Base-by-base conservation (phyloP, 768 basidiomycete species). In the Clitopilus hobsonii region DNA sequence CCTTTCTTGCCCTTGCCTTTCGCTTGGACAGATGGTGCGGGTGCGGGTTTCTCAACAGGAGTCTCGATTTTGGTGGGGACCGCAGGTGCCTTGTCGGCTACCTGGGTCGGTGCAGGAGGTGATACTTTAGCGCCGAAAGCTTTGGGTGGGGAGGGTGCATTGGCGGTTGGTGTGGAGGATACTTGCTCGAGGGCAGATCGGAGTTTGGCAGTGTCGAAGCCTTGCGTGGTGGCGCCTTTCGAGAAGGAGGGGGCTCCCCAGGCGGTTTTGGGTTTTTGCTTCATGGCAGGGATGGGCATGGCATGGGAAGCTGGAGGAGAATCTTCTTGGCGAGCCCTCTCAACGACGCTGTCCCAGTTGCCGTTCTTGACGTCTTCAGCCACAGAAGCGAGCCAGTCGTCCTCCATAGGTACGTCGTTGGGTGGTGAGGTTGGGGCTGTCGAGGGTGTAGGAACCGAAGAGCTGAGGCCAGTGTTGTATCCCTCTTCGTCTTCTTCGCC, bases 351-450 rank as follows among this genome's bases (percentile, higher is more conserved):
- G 20, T 58, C 56, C 54, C 55, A 56, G 38, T 60, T 56, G 23
- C 63, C 61, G 20, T 58, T 61, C 56, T 58, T 57, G 47, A 58
- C 52, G 14, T 65, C 63, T 48, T 66, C 65, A 30, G 67, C 60
- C 27, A 61, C 61, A 6, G 64, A 56, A 18, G 60, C 61, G 27
- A 68, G 58, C 58, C 66, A 63, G 6, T 63, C 68, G 18, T 70
- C 67, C 54, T 65, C 61, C 57, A 61, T 53, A 13, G 64, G 61
- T 41, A 67, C 54, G 16, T 61, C 57, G 30, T 62, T 63, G 5
- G 65, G 64, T 11, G 67, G 68, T 11, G 69, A 68, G 22, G 59
- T 64, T 6, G 65, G 62, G 6, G 67, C 64, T 0, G 69, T 67
- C 5, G 66, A 67, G 8, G 67, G 61, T 24, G 66, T 69, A 13